Percentiles rank a stretch among this genome's conserved stretches.
phyloP scores from a whole-genome alignment of 305 asterid species.

The Coffea humblotiana region DNA sequence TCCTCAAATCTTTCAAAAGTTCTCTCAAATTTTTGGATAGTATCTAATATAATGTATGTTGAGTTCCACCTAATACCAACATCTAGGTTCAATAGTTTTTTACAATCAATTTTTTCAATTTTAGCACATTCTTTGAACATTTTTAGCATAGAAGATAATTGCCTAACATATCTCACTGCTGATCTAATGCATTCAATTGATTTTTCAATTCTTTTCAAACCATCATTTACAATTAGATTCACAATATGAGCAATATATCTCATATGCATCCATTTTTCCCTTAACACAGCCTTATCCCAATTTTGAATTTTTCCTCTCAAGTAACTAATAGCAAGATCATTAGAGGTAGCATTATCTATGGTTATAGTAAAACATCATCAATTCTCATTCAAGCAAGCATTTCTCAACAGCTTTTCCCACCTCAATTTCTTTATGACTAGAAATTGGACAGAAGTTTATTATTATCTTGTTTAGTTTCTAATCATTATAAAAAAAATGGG shows the following conservation, averaged over 20 bases:
- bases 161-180: not conserved
- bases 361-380: slow-evolving; percentile 20
- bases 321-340: slow-evolving; percentile 3
- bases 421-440: slow-evolving; percentile 1
- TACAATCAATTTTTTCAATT: too few relatives aligned
- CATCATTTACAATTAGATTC: not conserved
- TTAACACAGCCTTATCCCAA: not conserved
- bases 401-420: not conserved
- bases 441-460: slow-evolving; percentile 6
- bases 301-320: not conserved
- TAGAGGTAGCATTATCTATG: slow-evolving; percentile 17
- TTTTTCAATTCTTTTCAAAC: not conserved
- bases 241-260: not conserved
- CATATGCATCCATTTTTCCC: not conserved
- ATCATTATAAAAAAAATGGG: slow-evolving; percentile 10
- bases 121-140: too few relatives aligned
- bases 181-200: not conserved
- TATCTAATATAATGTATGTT: too few relatives aligned
- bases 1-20: too few relatives aligned
- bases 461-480: slow-evolving; percentile 9
- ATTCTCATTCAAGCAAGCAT: slow-evolving; percentile 14
- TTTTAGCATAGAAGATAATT: not conserved
- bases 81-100: too few relatives aligned
- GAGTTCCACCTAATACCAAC: too few relatives aligned
- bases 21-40: too few relatives aligned